Conservation (phyloP, 331 rosid species). For the Rosa hybrid region DNA sequence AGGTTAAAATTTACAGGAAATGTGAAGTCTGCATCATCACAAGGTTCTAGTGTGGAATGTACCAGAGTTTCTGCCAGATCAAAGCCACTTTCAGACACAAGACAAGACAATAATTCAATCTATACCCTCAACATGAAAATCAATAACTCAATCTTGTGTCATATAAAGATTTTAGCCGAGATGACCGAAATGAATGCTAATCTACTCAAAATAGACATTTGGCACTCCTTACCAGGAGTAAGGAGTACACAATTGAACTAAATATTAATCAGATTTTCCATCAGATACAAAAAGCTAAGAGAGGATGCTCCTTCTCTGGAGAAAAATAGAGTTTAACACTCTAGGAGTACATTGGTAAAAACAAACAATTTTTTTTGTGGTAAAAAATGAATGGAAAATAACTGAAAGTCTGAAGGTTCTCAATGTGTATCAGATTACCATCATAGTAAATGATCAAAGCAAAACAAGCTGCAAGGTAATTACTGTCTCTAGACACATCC, state of each 20-base stretch:
- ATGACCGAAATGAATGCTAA: background rate
- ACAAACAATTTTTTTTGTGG: background rate
- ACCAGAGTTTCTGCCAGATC: slow-evolving; percentile 90
- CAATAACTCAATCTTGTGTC: background rate
- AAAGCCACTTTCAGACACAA: slow-evolving; percentile 29
- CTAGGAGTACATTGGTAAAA: background rate
- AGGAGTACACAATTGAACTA: background rate
- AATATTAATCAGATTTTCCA: background rate
- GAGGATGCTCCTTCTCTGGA: background rate
- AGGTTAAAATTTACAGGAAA: slow-evolving; percentile 86
- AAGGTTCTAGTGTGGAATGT: slow-evolving; percentile 91
- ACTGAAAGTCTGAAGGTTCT: background rate
- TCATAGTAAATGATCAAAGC: background rate
- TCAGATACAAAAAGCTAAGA: background rate
- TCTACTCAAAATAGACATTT: background rate
- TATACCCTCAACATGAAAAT: background rate
- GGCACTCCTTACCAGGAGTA: background rate
- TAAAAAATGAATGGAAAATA: background rate
- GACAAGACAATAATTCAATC: background rate
- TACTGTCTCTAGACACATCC: slow-evolving; percentile 8
- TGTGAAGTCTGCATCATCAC: slow-evolving; percentile 91
- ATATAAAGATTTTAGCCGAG: background rate
- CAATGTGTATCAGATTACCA: background rate
- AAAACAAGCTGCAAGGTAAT: slow-evolving; percentile 4
- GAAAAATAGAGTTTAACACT: background rate